A percentile compares a stretch with the other conserved stretches of the same genome.
Conservation (phyloP, 2,329 filamentous ascomycete species). For the Clonostachys sp. region DNA sequence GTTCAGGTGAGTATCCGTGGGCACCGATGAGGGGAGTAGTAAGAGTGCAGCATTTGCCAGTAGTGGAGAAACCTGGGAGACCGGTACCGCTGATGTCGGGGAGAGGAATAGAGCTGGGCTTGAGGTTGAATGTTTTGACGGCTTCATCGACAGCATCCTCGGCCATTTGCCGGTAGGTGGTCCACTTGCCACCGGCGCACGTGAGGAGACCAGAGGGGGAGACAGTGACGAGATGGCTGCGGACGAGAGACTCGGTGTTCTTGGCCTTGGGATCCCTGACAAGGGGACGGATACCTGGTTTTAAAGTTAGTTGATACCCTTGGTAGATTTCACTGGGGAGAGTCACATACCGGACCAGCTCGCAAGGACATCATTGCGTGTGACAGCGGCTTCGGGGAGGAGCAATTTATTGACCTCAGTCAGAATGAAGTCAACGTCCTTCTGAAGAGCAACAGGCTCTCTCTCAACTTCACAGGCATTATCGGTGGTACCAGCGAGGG, state of each 20-base stretch:
- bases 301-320: conserved; percentile 1
- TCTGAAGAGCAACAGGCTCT: conserved; percentile 68
- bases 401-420: conserved; percentile 74
- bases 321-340: conserved; percentile 5
- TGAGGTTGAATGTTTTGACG: conserved; percentile 59
- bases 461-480: conserved; percentile 63
- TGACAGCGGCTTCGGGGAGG: conserved; percentile 69
- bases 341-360: conserved; percentile 66
- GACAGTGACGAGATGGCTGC: conserved; percentile 74
- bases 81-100: conserved; percentile 66
- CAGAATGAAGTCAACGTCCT: conserved; percentile 80
- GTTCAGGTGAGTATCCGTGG: conserved; percentile 55
- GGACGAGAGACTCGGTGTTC: conserved; percentile 79
- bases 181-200: conserved; percentile 83
- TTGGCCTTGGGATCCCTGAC: conserved; percentile 77
- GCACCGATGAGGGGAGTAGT: conserved; percentile 69
- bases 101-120: conserved; percentile 43
- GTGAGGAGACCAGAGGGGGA: conserved; percentile 73
- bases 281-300: conserved; percentile 62
- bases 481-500: conserved; percentile 80
- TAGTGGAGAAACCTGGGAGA: conserved; percentile 38
- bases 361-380: conserved; percentile 70
- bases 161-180: conserved; percentile 84
- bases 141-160: conserved; percentile 82
- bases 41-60: conserved; percentile 72